A percentile compares a stretch with the other conserved stretches of the same genome.
These are phyloP conservation scores for Trichocladium antarcticum DNA, from an alignment of 495 filamentous ascomycete genomes.

Conservation along the genomic window DNA sequence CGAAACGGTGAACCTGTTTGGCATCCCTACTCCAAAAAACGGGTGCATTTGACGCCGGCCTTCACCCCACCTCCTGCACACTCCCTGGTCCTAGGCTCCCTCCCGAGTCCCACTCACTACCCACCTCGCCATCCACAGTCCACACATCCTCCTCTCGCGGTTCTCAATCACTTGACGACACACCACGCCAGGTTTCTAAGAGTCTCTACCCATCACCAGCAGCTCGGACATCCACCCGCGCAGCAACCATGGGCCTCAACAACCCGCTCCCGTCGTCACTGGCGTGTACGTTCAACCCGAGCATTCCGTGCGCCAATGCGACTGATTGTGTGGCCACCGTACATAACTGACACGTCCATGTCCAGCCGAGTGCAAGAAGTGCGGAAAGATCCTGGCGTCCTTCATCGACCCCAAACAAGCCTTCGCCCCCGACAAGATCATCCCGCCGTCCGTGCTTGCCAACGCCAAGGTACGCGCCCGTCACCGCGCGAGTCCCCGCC, in stretches of 20 bases:
- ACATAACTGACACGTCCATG: background rate
- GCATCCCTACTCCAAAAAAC: no score
- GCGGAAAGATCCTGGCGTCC: conserved; percentile 82
- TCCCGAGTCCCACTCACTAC: conserved; percentile 2
- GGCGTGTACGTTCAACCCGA: conserved; percentile 40
- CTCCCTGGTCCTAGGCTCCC: no score
- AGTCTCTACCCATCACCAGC: background rate
- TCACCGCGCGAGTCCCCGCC: background rate
- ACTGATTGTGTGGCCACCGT: background rate
- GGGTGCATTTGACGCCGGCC: no score
- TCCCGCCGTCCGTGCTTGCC: conserved; percentile 80
- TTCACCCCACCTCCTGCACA: conserved; percentile 3
- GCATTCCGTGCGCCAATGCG: conserved; percentile 8
- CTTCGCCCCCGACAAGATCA: conserved; percentile 95
- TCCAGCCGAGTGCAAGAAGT: conserved; percentile 78
- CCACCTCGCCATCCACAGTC: background rate
- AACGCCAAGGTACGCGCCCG: conserved; percentile 68
- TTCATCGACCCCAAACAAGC: conserved; percentile 91
- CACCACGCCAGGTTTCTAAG: no score
- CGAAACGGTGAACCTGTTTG: background rate
- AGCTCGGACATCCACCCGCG: background rate
- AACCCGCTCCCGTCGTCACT: conserved; percentile 49
- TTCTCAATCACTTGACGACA: background rate
- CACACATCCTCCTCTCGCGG: background rate
- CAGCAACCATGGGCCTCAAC: conserved; percentile 41